Percentiles rank a stretch among this genome's conserved stretches.
Evolutionary conservation across 1,139 yeast genomes (phyloP).

Genomic region (Lodderomyces oxycetoniae): DNA sequence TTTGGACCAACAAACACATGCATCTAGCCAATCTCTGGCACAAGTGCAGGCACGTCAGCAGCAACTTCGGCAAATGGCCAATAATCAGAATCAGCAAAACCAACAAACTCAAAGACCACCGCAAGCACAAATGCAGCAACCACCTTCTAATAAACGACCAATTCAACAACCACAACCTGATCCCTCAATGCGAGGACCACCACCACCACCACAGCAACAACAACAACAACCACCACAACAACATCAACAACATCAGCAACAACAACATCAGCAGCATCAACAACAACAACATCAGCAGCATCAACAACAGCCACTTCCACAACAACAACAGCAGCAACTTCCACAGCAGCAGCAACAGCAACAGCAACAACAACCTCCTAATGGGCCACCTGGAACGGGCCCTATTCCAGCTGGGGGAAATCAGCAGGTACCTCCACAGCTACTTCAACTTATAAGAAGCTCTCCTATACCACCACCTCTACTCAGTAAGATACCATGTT

Average conservation of each 20-base stretch:
- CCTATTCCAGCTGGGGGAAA: constrained; percentile 1
- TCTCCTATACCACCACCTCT: constrained; percentile 74
- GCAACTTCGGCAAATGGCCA: constrained; percentile 28
- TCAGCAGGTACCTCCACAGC: constrained; percentile 17
- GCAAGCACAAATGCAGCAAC: constrained; percentile 8
- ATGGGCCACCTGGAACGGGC: not conserved
- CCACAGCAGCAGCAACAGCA: constrained; percentile 9
- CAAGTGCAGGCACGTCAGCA: constrained; percentile 37
- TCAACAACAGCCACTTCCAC: constrained; percentile 30
- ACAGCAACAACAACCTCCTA: constrained; percentile 3
- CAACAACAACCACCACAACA: constrained; percentile 18
- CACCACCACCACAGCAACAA: constrained; percentile 24
- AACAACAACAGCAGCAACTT: constrained; percentile 17
- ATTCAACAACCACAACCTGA: constrained; percentile 20
- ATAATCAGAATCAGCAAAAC: no score
- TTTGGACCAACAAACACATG: constrained; percentile 33
- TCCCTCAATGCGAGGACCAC: constrained; percentile 29
- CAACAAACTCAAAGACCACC: constrained; percentile 14
- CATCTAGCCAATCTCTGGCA: constrained; percentile 49
- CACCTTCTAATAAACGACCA: constrained; percentile 26
- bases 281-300: constrained; percentile 15
- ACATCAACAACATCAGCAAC: constrained; percentile 16
- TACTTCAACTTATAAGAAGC: constrained; percentile 34
- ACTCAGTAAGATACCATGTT: constrained; percentile 64
- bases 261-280: constrained; percentile 12